phyloP scores from a whole-genome alignment of 352 stramenopile species.

The Globisporangium yorkense region DNA sequence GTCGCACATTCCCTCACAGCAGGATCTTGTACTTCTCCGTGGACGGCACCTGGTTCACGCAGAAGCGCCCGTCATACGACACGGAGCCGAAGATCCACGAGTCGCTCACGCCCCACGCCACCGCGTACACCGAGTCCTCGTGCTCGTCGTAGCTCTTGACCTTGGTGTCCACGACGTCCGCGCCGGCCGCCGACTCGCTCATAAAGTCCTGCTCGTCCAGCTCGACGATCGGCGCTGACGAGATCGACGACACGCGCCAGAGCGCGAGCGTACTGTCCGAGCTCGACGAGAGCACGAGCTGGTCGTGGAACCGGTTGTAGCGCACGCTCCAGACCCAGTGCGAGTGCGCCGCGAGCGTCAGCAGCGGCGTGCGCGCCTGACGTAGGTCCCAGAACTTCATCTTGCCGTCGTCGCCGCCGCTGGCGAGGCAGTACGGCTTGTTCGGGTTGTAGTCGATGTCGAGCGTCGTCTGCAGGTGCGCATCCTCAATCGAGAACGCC shows the following conservation, averaged over 20 bases:
- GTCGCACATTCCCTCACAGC: conserved; percentile 46
- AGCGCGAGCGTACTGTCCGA: conserved; percentile 93
- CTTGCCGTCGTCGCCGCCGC: conserved; percentile 90
- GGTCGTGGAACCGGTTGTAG: conserved; percentile 99
- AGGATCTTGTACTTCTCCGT: conserved; percentile 99
- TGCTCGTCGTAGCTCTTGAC: conserved; percentile 92
- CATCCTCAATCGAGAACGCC: conserved; percentile 42
- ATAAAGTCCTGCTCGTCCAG: conserved; percentile 82
- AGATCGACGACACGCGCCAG: conserved; percentile 96
- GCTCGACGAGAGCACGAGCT: conserved; percentile 92
- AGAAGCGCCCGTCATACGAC: conserved; percentile 93
- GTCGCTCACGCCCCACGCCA: conserved; percentile 92
- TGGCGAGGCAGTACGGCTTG: conserved; percentile 91
- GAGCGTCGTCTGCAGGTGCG: conserved; percentile 49
- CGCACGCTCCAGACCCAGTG: conserved; percentile 90
- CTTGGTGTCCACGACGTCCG: conserved; percentile 60
- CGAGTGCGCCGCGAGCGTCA: conserved; percentile 85
- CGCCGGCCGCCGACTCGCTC: conserved; percentile 45
- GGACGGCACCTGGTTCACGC: conserved; percentile 95
- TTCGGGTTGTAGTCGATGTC: conserved; percentile 98
- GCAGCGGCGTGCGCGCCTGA: conserved; percentile 60
- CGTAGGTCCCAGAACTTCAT: conserved; percentile 99
- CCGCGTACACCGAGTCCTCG: conserved; percentile 91
- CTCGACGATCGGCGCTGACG: conserved; percentile 93
- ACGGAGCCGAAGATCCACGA: conserved; percentile 96